These are phyloP conservation scores for Phlebiopsis flavidoalba DNA, from an alignment of 768 basidiomycete genomes.

Conservation along the genomic window DNA sequence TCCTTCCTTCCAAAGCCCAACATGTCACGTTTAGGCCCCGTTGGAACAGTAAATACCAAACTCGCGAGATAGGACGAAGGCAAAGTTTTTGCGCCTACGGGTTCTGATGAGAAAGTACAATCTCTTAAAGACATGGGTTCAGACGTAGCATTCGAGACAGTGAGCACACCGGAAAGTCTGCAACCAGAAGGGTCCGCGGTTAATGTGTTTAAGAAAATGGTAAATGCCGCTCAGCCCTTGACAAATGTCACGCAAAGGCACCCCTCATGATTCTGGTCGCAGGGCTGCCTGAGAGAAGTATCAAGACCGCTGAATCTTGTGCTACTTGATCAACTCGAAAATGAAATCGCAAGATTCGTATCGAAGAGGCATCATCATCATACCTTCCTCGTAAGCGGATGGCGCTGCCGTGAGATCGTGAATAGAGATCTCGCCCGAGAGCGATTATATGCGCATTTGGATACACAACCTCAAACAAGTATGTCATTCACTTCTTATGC, in stretches of 20 bases:
- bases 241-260: slow-evolving; percentile 30
- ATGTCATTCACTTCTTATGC: background rate
- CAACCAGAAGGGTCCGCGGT: slow-evolving; percentile 52
- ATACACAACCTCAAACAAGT: background rate
- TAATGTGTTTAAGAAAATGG: too few species aligned
- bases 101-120: slow-evolving; percentile 64
- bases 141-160: slow-evolving; percentile 71
- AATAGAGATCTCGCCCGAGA: too few species aligned
- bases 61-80: slow-evolving; percentile 36
- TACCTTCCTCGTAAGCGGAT: too few species aligned
- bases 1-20: background rate
- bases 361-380: too few species aligned
- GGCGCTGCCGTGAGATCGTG: too few species aligned
- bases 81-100: slow-evolving; percentile 67
- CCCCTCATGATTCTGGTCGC: slow-evolving; percentile 21
- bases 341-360: background rate
- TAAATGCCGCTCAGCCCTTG: slow-evolving; percentile 30
- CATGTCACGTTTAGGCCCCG: slow-evolving; percentile 29
- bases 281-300: background rate
- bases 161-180: slow-evolving; percentile 44
- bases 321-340: background rate
- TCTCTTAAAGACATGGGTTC: slow-evolving; percentile 54
- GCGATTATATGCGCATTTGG: background rate
- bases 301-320: background rate
- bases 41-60: slow-evolving; percentile 56